Base-by-base conservation (phyloP, 2,329 filamentous ascomycete genomes). In the Fusarium ramigenum region DNA sequence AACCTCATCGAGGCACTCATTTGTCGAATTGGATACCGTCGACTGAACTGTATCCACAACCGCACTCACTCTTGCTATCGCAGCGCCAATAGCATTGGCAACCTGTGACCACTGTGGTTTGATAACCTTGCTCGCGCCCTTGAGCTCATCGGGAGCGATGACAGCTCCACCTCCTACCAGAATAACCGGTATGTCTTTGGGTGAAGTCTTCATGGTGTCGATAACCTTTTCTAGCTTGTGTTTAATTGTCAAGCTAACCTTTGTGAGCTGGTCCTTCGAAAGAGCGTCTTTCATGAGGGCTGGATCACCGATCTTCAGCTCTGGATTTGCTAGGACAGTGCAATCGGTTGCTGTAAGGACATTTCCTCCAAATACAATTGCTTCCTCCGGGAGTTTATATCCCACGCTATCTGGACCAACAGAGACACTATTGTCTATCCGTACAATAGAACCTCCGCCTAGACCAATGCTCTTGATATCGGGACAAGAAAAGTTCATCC, bases 71-170 rank as follows among this genome's bases (percentile, higher is more conserved):
- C 88, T 82, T 3, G 89, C 88, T 64, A 89, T 90, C 2, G 90
- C 90, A 14, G 90, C 90, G 4, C 90, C 90, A 15, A 92, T 89
- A 0, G 90, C 90, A 75, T 92, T 92, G 14, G 90, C 90, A 4
- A 92, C 88, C 7, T 85, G 86, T 4, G 88, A 87, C 82, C 85
- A 90, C 44, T 85, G 81, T 1, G 89, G 89, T 70, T 87, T 89
- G 49, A 90, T 79, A 3, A 91, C 87, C 37, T 80, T 83, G 66
- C 87, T 88, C 14, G 89, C 89, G 3, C 89, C 89, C 37, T 82
- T 81, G 1, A 92, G 81, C n/a, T 84, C 78, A 40, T 87, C 83
- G 0, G 89, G 89, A 0, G 87, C 86, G 47, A 92, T 84, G 15
- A 91, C 82, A 2, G 89, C 88, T 9, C 90, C 90, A 0, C 90